These are phyloP conservation scores for Phialophora expanda DNA, from an alignment of 2,329 filamentous ascomycete species.

Conservation along the genomic window DNA sequence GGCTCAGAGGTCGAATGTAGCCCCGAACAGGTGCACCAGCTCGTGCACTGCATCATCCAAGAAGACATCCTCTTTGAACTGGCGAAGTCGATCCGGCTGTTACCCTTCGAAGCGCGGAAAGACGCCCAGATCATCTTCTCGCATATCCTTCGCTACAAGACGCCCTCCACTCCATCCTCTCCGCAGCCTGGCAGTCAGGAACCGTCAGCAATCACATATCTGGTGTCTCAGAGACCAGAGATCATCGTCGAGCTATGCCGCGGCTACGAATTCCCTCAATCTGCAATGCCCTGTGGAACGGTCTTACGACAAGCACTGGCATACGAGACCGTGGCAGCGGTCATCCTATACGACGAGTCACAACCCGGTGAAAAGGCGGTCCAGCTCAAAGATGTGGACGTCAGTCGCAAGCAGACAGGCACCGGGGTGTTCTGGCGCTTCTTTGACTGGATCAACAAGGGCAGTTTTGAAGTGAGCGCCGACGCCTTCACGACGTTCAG, in stretches of 20 bases:
- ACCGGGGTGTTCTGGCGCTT: constrained; percentile 94
- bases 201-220: constrained; percentile 84
- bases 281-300: constrained; percentile 86
- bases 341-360: constrained; percentile 91
- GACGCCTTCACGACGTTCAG: constrained; percentile 98
- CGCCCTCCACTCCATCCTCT: constrained; percentile 65
- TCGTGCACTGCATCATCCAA: constrained; percentile 82
- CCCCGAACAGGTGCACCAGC: constrained; percentile 84
- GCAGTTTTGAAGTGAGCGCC: constrained; percentile 93
- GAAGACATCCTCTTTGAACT: constrained; percentile 88
- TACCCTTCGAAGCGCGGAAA: constrained; percentile 95
- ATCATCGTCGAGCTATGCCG: constrained; percentile 86
- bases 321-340: constrained; percentile 85
- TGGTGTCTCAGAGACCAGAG: constrained; percentile 83
- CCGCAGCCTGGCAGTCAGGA: constrained; percentile 60
- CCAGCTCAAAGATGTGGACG: constrained; percentile 77
- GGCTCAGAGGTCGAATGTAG: constrained; percentile 77
- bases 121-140: constrained; percentile 96
- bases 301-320: constrained; percentile 89
- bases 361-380: constrained; percentile 74
- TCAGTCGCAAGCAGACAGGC: constrained; percentile 74
- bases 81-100: constrained; percentile 77
- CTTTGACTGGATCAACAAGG: constrained; percentile 96
- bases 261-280: constrained; percentile 88
- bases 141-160: constrained; percentile 88